Percentiles rank a stretch among this genome's conserved stretches.
Conservation (phyloP, 129 eudicot species). For the Flaveria sonorensis region DNA sequence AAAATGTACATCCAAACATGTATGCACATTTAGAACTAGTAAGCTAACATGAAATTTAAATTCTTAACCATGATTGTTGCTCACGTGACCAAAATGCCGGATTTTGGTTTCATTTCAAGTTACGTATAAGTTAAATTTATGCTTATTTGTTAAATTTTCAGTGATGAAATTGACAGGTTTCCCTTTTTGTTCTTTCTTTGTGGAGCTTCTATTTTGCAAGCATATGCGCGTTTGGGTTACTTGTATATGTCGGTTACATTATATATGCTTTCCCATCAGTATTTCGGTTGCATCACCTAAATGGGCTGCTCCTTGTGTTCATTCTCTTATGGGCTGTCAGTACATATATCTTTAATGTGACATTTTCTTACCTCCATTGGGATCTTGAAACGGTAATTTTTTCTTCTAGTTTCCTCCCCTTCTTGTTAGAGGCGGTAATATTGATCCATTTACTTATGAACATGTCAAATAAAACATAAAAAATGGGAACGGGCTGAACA, state of each 20-base stretch:
- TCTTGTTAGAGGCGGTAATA: background rate
- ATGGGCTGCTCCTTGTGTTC: slow-evolving; percentile 71
- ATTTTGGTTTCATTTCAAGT: slow-evolving; percentile 20
- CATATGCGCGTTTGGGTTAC: slow-evolving; percentile 71
- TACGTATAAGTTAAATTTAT: slow-evolving; percentile 20
- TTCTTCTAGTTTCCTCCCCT: background rate
- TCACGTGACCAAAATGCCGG: slow-evolving; percentile 22
- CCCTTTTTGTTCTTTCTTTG: slow-evolving; percentile 64
- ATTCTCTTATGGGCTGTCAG: slow-evolving; percentile 77
- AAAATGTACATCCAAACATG: slow-evolving; percentile 3
- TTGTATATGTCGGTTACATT: slow-evolving; percentile 70
- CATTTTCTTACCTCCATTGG: slow-evolving; percentile 59
- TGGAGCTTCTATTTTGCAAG: slow-evolving; percentile 88
- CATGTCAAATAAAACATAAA: background rate
- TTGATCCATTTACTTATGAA: background rate
- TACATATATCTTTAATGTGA: slow-evolving; percentile 72
- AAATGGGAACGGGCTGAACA: background rate
- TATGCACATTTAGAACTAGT: background rate
- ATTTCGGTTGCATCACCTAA: slow-evolving; percentile 61
- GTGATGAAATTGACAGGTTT: slow-evolving; percentile 53
- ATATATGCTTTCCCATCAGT: slow-evolving; percentile 67
- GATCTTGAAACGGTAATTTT: slow-evolving; percentile 61
- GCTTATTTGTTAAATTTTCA: slow-evolving; percentile 38
- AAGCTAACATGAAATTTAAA: slow-evolving; percentile 4
- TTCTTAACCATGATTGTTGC: slow-evolving; percentile 19